Evolutionary conservation across 768 basidiomycete genomes (phyloP), one percentile per base, ranked within the genome.

Genomic region (Lactifluus rugatus): DNA sequence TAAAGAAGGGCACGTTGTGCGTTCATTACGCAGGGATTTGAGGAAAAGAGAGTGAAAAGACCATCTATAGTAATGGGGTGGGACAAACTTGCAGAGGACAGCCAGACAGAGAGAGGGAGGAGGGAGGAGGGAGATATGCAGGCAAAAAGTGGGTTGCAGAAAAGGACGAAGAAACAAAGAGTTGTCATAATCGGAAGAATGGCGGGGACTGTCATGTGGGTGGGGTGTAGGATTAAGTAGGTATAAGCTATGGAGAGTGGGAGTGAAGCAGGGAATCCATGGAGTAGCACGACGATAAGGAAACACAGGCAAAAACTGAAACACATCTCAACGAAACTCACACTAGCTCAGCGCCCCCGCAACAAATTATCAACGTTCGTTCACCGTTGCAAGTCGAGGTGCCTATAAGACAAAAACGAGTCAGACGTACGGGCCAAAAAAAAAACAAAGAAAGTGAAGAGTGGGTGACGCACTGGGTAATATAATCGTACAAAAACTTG

Each of bases 401-500:
- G 59, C 17, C 59, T 60, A 36, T 31, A 41, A 25, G 1, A 42
- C 51, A 44, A 41, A 13, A 9, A 23, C 11, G 21, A 13, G 39
- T 44, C 41, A 45, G n/a, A n/a, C n/a, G n/a, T n/a, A n/a, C n/a
- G n/a, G n/a, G 32, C 13, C 42, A 25, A 36, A 31, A 5, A 68
- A 55, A 42, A 16, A n/a, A 63, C 2, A 32, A 62, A 14, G 23
- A 41, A 16, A n/a, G 68, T 47, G 57, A 55, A 64, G 54, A 41
- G 19, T 9, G 23, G 3, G 5, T 14, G 16, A 82, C 90, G 66
- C 70, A 93, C 90, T 87, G 81, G 81, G 89, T 80, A 69, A 93
- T 75, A 58, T 81, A 84, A 75, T 93, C 90, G 69, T 93, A 92
- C 71, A 93, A 74, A 72, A 89, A 93, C 73, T 92, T 91, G 74